phyloP scores from a whole-genome alignment of 108 stramenopile species.

The Fragilariopsis cylindrus region DNA sequence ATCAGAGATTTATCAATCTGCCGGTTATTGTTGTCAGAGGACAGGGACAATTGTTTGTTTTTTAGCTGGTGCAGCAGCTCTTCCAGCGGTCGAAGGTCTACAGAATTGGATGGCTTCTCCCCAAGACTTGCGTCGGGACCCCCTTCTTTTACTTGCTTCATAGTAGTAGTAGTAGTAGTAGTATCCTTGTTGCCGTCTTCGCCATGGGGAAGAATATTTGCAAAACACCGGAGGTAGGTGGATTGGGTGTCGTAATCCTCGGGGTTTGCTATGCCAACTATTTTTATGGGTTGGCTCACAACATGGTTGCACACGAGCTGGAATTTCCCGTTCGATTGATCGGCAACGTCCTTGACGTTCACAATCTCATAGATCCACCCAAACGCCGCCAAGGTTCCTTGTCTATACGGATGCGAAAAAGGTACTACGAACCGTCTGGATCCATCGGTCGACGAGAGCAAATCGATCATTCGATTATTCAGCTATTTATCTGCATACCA shows the following conservation, averaged over 20 bases:
- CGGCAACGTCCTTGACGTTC: constrained; percentile 25
- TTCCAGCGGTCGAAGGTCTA: constrained; percentile 5
- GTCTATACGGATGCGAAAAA: constrained; percentile 25
- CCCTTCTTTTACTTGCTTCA: not conserved
- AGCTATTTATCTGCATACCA: too few relatives aligned
- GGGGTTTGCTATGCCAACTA: constrained; percentile 21
- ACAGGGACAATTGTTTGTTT: not conserved
- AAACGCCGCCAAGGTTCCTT: constrained; percentile 17
- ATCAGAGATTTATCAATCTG: constrained; percentile 5
- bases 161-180: not conserved
- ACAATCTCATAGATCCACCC: constrained; percentile 27
- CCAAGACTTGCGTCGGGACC: too few relatives aligned
- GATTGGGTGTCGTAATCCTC: constrained; percentile 10
- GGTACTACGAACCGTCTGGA: constrained; percentile 22
- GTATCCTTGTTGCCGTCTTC: not conserved
- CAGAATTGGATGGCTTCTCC: constrained; percentile 20
- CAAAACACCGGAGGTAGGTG: constrained; percentile 26
- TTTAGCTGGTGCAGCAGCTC: constrained; percentile 5
- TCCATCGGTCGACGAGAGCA: constrained; percentile 12
- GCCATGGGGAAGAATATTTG: not conserved
- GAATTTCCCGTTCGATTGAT: constrained; percentile 22
- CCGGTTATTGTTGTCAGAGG: not conserved
- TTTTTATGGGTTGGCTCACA: constrained; percentile 14
- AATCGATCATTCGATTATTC: constrained; percentile 8
- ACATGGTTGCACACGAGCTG: constrained; percentile 27